These are phyloP conservation scores for Raffaelea arxii DNA, from an alignment of 2,329 filamentous ascomycete genomes.

Conservation along the genomic window DNA sequence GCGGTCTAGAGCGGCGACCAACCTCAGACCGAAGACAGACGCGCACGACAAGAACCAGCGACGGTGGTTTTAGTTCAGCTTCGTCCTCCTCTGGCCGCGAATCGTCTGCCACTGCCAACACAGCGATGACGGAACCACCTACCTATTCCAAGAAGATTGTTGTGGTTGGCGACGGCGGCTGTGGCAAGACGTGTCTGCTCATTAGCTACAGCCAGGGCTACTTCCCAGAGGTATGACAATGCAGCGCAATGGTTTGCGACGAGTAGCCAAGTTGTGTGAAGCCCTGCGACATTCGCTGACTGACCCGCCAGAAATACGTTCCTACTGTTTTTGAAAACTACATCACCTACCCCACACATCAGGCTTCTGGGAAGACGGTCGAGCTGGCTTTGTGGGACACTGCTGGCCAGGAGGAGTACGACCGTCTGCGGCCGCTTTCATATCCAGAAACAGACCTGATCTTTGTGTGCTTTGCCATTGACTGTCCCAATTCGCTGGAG, in stretches of 20 bases:
- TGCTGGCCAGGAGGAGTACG: conserved; percentile 96
- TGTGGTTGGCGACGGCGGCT: conserved; percentile 94
- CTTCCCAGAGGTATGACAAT: conserved; percentile 92
- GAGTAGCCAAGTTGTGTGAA: not conserved
- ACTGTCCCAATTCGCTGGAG: conserved; percentile 95
- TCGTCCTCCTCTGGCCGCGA: conserved; percentile 67
- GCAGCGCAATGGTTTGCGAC: no score
- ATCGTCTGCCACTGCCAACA: conserved; percentile 62
- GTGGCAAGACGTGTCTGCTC: conserved; percentile 95
- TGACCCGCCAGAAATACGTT: conserved; percentile 77
- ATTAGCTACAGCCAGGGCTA: conserved; percentile 99
- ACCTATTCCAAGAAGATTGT: conserved; percentile 99
- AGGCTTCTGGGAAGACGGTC: conserved; percentile 80
- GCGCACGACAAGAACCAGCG: conserved; percentile 60
- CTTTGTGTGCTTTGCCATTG: conserved; percentile 98
- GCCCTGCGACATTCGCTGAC: no score
- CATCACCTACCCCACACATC: conserved; percentile 92
- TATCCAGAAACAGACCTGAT: conserved; percentile 97
- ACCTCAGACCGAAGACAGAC: conserved; percentile 31
- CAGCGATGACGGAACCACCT: conserved; percentile 68
- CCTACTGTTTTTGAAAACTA: conserved; percentile 99
- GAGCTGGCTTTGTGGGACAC: conserved; percentile 98
- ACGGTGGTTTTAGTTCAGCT: conserved; percentile 80
- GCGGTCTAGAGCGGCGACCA: conserved; percentile 24
- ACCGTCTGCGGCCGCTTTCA: conserved; percentile 86